These are phyloP conservation scores for Schwanniomyces yamadae DNA, from an alignment of 805 yeast genomes.

Conservation along the genomic window DNA sequence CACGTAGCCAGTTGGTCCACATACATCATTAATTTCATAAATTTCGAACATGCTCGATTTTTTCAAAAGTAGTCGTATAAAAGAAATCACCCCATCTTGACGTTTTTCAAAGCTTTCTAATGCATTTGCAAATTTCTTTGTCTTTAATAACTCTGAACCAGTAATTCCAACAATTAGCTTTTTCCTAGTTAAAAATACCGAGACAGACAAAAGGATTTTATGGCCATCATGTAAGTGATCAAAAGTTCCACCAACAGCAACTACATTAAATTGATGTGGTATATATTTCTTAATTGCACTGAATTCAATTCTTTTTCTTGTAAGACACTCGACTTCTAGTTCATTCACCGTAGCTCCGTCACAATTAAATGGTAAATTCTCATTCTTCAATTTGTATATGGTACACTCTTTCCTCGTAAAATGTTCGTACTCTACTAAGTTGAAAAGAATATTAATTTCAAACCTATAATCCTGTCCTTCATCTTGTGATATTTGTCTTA, in stretches of 20 bases:
- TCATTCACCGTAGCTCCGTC: too few species aligned
- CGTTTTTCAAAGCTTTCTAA: conserved; percentile 61
- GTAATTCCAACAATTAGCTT: conserved; percentile 80
- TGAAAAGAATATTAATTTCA: conserved; percentile 30
- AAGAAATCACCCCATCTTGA: conserved; percentile 43
- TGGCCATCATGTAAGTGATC: conserved; percentile 97
- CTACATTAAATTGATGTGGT: too few species aligned
- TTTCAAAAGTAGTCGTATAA: conserved; percentile 42
- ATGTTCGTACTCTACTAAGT: conserved; percentile 7
- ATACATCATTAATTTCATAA: conserved; percentile 73
- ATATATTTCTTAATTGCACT: too few species aligned
- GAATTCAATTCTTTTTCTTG: not conserved
- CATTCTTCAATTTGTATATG: conserved; percentile 2
- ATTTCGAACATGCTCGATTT: conserved; percentile 53
- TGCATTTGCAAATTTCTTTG: conserved; percentile 69
- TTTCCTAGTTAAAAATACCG: conserved; percentile 58
- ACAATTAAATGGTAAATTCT: not conserved
- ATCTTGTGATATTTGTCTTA: conserved; percentile 19
- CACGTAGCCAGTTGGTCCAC: conserved; percentile 89
- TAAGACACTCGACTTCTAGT: too few species aligned
- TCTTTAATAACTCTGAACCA: conserved; percentile 65
- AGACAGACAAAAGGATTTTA: conserved; percentile 72
- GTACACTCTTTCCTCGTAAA: not conserved
- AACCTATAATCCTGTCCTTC: conserved; percentile 24
- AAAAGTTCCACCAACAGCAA: conserved; percentile 93